Base-by-base conservation (phyloP, 2,329 filamentous ascomycete genomes). In the Cladophialophora carrionii region DNA sequence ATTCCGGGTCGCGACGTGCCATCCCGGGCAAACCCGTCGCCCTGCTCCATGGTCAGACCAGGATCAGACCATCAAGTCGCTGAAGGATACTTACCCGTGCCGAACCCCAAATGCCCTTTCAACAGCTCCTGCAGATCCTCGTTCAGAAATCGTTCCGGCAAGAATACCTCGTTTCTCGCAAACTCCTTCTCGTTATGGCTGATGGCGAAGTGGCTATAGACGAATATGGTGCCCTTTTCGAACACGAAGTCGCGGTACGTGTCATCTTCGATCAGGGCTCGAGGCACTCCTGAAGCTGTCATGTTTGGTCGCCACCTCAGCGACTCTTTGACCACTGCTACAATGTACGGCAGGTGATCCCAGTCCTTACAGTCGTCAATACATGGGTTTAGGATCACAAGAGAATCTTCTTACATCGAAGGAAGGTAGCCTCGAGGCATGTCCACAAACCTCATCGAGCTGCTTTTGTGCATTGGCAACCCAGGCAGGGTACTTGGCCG, bases 221-320 rank as follows among this genome's bases (percentile, higher is more conserved):
- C 52, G 0, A 85, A 73, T 0, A 77, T 78, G 0, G 83, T 83
- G 0, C 79, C 81, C 2, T 78, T 75, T 1, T 83, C 82, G 24
- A 85, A 82, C 9, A 77, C 72, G 68, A 80, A 83, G 14, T 80
- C 81, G 53, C 78, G 76, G 69, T 82, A 67, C 17, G 60, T 52
- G 34, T 64, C 61, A 41, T 67, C 61, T 31, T 67, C 72, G 70
- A 29, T 74, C 43, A 62, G 64, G 8, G 41, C 29, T n/a, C n/a
- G 51, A 7, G 61, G 82, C 1, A 79, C 77, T 0, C 78, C 81
- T 0, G 80, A 51, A 32, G 56, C 53, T 7, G 74, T 70, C 26
- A 72, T 72, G 26, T 57, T 58, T 0, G 72, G 73, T 43, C 78
- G 76, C 77, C 73, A 79, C 63, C 73, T 76, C 55, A 74, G 69